These are phyloP conservation scores for Tetraselmis striata DNA, from an alignment of 139 green algal species.

Conservation along the genomic window DNA sequence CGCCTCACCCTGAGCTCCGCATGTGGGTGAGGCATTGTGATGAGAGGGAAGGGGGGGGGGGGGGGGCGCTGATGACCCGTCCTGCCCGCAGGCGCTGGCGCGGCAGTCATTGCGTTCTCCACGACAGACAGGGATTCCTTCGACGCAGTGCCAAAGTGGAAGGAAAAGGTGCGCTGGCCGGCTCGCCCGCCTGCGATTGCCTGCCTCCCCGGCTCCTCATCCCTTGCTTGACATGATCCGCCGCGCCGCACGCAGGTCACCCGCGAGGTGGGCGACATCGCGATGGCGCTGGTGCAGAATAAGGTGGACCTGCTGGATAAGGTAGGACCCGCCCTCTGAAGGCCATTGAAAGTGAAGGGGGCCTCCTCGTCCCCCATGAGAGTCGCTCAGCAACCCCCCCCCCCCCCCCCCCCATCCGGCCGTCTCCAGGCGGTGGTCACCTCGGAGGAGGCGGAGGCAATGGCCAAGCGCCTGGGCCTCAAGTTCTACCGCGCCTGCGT, in stretches of 20 bases:
- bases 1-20: too few species aligned
- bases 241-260: neutral
- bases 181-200: too few species aligned
- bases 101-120: conserved; percentile 64
- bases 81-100: conserved; percentile 38
- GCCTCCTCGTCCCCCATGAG: too few species aligned
- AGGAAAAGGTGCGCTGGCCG: conserved; percentile 52
- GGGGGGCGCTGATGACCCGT: too few species aligned
- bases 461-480: conserved; percentile 48
- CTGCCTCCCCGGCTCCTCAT: too few species aligned
- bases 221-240: too few species aligned
- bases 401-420: neutral
- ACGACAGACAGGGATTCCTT: conserved; percentile 64
- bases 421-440: conserved; percentile 32
- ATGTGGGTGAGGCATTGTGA: too few species aligned
- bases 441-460: conserved; percentile 48
- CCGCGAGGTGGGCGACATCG: conserved; percentile 51
- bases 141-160: conserved; percentile 55
- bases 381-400: too few species aligned
- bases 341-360: too few species aligned
- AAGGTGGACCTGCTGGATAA: conserved; percentile 64
- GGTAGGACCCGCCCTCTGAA: too few species aligned
- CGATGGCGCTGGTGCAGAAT: conserved; percentile 67
- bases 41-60: too few species aligned
- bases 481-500: conserved; percentile 67